Evolutionary conservation across 257 asterid species (phyloP).

Genomic region (Nicotiana sylvestris): DNA sequence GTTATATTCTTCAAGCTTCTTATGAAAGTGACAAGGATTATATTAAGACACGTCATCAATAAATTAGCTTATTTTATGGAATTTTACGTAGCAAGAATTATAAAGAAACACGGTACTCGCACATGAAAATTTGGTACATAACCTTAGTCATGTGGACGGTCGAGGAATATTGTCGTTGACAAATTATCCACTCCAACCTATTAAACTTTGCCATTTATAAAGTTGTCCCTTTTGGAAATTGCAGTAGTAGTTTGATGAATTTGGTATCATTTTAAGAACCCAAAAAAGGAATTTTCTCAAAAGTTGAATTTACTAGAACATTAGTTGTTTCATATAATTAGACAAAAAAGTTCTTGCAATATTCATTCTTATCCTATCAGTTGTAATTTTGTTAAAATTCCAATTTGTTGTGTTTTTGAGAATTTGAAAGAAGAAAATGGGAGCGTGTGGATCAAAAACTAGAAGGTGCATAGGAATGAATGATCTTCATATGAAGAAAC

Average conservation of each 20-base stretch:
- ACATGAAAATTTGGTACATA: not conserved
- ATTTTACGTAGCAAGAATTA: not conserved
- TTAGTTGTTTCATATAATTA: not conserved
- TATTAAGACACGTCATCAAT: not conserved
- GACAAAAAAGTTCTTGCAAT: not conserved
- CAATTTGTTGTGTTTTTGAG: too few relatives aligned
- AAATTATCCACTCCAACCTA: slow-evolving; percentile 11
- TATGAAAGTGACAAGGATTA: too few relatives aligned
- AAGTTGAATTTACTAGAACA: not conserved
- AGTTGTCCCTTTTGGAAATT: not conserved
- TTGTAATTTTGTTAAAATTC: not conserved
- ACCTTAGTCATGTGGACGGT: not conserved
- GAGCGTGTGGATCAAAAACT: slow-evolving; percentile 73
- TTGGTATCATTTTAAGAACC: not conserved
- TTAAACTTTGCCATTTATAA: not conserved
- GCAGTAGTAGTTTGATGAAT: not conserved
- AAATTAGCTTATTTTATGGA: not conserved
- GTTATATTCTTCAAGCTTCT: too few relatives aligned
- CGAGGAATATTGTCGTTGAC: slow-evolving; percentile 32
- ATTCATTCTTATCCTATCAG: not conserved
- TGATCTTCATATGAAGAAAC: slow-evolving; percentile 29
- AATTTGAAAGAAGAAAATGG: slow-evolving; percentile 32
- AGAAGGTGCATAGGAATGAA: slow-evolving; percentile 51
- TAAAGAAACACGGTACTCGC: not conserved
- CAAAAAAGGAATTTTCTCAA: not conserved